Base-by-base conservation (phyloP, 257 asterid genomes). In the Scutellaria baicalensis region DNA sequence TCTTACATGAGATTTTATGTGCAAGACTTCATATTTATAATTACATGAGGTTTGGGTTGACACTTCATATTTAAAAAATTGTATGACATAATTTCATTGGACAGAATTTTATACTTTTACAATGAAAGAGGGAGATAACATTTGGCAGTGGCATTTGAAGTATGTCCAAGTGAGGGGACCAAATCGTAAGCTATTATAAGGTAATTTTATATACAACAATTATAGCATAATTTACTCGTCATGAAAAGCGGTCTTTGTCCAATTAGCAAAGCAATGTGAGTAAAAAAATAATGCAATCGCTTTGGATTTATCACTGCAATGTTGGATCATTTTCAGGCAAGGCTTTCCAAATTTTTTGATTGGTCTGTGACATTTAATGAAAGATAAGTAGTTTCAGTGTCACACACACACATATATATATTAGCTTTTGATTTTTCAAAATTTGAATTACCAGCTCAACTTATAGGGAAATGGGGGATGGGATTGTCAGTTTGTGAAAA, bases 401-500 rank as follows among this genome's bases (percentile, higher is more conserved):
- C 17, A 51, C 43, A 56, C 8, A 50, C 42, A 56, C 7, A 18
- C n/a, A 6, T 27, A 21, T 40, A n/a, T 54, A 67, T 27, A 27
- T 27, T 27, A 27, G 33, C 33, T 27, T 44, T 62, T 8, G 44
- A 31, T 20, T 68, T 75, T 82, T 76, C 66, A 78, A 87, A 81
- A 5, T 85, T 83, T 76, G 82, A 74, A 78, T 60, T 39, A 71
- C 8, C 16, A 14, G 66, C 40, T 39, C 17, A n/a, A 58, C 38
- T 42, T 64, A 73, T 69, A 6, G 82, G 83, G 42, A 72, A 77
- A 38, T 49, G 66, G 78, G 78, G 91, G 84, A 76, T 44, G 44
- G 78, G 68, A 77, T 68, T 76, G 89, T 81, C 94, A 85, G 84
- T 78, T 75, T 52, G 43, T 14, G 74, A 38, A 61, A 71, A 68